Conservation (phyloP, 176 grass and related monocot species). For the Oryza nivara region DNA sequence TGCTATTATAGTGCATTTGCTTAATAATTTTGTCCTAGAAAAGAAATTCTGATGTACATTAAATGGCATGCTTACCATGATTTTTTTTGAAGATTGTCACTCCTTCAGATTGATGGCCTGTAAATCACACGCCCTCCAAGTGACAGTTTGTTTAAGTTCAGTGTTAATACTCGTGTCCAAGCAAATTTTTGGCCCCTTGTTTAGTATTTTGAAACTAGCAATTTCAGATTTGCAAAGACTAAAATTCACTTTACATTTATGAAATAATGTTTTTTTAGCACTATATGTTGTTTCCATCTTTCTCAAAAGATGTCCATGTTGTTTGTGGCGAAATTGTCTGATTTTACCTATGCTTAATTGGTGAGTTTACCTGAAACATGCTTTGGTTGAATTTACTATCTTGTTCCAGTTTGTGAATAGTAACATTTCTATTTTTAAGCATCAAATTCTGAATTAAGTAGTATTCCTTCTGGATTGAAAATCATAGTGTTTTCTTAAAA, state of each 20-base stretch:
- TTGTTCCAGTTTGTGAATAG: background rate
- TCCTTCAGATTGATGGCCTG: too few relatives aligned
- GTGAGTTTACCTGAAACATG: background rate
- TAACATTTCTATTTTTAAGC: background rate
- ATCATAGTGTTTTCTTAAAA: background rate
- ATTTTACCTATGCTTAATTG: background rate
- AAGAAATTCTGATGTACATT: background rate
- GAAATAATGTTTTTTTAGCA: background rate
- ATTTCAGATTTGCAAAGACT: background rate
- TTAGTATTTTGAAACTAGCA: background rate
- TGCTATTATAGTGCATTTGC: background rate
- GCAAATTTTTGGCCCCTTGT: background rate
- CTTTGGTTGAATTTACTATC: background rate
- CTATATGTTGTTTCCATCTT: background rate
- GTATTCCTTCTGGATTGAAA: conserved; percentile 10
- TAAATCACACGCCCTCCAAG: too few relatives aligned
- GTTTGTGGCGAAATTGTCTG: background rate
- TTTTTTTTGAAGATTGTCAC: too few relatives aligned
- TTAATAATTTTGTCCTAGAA: background rate
- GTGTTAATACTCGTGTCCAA: background rate
- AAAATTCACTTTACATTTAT: background rate
- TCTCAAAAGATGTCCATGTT: background rate
- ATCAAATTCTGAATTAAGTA: background rate
- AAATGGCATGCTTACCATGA: too few relatives aligned
- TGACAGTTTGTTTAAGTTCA: background rate